A percentile compares a stretch with the other conserved stretches of the same genome.
Evolutionary conservation across 1,139 yeast species (phyloP).

Genomic region (Pichia sp.): DNA sequence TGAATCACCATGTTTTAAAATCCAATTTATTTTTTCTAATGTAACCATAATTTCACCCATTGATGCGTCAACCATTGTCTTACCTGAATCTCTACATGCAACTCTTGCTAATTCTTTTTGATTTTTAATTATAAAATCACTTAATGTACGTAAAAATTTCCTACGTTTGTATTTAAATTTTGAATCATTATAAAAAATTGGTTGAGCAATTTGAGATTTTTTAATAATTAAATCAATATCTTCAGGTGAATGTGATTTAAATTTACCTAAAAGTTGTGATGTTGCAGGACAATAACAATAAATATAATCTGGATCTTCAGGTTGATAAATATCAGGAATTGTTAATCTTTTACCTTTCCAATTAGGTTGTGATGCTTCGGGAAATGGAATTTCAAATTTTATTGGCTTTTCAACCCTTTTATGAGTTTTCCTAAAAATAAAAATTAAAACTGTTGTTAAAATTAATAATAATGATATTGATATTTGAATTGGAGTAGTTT

Average conservation of each 20-base stretch:
- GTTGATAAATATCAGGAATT: slow-evolving; percentile 47
- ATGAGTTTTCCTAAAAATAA: slow-evolving; percentile 24
- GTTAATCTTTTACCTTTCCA: slow-evolving; percentile 85
- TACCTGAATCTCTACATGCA: slow-evolving; percentile 95
- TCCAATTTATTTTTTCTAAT: slow-evolving; percentile 87
- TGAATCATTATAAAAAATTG: slow-evolving; percentile 46
- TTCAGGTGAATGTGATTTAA: slow-evolving; percentile 51
- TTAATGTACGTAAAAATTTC: slow-evolving; percentile 63
- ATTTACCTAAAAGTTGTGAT: slow-evolving; percentile 76
- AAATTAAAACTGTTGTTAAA: slow-evolving; percentile 18
- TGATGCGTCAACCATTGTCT: slow-evolving; percentile 90
- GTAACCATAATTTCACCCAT: slow-evolving; percentile 96
- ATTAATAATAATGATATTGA: slow-evolving; percentile 26
- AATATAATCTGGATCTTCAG: slow-evolving; percentile 58
- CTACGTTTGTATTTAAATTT: slow-evolving; percentile 43
- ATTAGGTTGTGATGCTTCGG: slow-evolving; percentile 82
- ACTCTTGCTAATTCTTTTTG: slow-evolving; percentile 85
- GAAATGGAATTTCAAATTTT: slow-evolving; percentile 54
- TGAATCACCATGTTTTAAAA: slow-evolving; percentile 70
- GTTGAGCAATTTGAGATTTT: slow-evolving; percentile 54
- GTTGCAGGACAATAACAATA: slow-evolving; percentile 96
- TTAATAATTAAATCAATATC: slow-evolving; percentile 65
- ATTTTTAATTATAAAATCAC: slow-evolving; percentile 65
- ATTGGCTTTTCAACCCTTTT: slow-evolving; percentile 33
- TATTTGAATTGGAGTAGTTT: slow-evolving; percentile 22